A percentile compares a stretch with the other conserved stretches of the same genome.
phyloP scores from a whole-genome alignment of 441 rosid species.

The Gossypium schwendimanii region DNA sequence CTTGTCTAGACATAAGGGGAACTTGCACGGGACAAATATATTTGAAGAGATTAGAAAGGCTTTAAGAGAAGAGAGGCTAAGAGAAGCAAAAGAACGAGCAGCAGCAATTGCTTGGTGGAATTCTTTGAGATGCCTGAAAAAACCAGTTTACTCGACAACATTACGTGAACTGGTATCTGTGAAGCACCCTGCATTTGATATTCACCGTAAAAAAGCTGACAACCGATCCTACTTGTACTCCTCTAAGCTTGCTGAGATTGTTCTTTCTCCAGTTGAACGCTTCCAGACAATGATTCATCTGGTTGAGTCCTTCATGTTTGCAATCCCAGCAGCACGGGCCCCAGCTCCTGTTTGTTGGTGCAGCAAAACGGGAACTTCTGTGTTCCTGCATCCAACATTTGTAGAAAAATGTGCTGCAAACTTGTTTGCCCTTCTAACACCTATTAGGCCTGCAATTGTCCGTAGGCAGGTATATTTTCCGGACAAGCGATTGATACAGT shows the following conservation, averaged over 20 bases:
- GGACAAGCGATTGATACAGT: constrained; percentile 93
- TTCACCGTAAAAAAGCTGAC: constrained; percentile 46
- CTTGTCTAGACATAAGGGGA: constrained; percentile 26
- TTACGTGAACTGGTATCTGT: constrained; percentile 52
- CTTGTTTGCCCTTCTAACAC: constrained; percentile 73
- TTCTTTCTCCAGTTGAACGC: constrained; percentile 88
- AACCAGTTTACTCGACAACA: constrained; percentile 77
- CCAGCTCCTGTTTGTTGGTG: constrained; percentile 83
- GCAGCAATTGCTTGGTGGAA: constrained; percentile 98
- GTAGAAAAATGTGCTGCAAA: constrained; percentile 59
- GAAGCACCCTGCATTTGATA: constrained; percentile 55
- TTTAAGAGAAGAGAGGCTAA: constrained; percentile 64
- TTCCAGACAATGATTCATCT: constrained; percentile 71
- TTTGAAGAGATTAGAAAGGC: constrained; percentile 87
- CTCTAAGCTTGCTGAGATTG: constrained; percentile 69
- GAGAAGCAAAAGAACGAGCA: constrained; percentile 72
- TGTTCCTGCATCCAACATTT: constrained; percentile 57
- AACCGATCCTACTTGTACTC: constrained; percentile 50
- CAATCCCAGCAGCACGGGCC: constrained; percentile 94
- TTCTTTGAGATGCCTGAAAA: constrained; percentile 83
- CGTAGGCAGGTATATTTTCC: constrained; percentile 96
- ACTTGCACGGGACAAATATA: constrained; percentile 60
- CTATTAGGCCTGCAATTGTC: constrained; percentile 93
- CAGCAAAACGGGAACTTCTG: constrained; percentile 56
- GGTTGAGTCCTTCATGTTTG: constrained; percentile 91